Base-by-base conservation (phyloP, 768 basidiomycete genomes). In the Cystobasidium ongulense region DNA sequence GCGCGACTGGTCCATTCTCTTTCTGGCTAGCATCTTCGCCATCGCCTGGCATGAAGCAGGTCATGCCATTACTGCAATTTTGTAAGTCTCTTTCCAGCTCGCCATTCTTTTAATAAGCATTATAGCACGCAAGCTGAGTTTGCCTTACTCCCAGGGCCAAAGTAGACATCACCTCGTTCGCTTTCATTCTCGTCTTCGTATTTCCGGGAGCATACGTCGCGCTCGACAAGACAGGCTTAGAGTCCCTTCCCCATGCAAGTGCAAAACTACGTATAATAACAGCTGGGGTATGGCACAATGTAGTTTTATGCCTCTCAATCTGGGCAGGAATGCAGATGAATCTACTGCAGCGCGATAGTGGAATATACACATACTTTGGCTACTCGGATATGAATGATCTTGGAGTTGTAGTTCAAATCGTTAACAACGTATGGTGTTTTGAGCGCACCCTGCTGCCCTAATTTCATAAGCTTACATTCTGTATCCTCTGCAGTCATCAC, bases 141-240 rank as follows among this genome's bases (percentile, higher is more conserved):
- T 13, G 57, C 25, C 7, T 11, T 27, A 11, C 39, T 39, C 39
- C 62, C 27, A 67, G 41, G n/a, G 38, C 53, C 5, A 7, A 36
- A 21, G 68, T 54, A 5, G 50, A 52, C 23, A 38, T 71, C 33
- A 54, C 33, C 25, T 39, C 36, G 13, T 23, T 38, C n/a, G 68
- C 50, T 18, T 54, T 59, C 54, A 17, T 71, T 4, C 50, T 71
- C 27, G 25, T 71, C 33, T 54, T 54, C 25, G 31, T 38, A 17
- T 59, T 71, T 39, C 68, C 68, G 15, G 68, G 68, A 23, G 68
- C 68, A 10, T 71, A 71, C 36, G 68, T 71, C 15, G 29, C 68
- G 4, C 31, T 71, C 23, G 23, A 33, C 17, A 36, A 23, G 8
- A 13, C n/a, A 38, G 53, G 17, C n/a, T 29, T 71, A 7, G 68